Evolutionary conservation across 495 filamentous ascomycete genomes (phyloP), one percentile per base, ranked within the genome.

Genomic region (Jackrogersella multiformis): DNA sequence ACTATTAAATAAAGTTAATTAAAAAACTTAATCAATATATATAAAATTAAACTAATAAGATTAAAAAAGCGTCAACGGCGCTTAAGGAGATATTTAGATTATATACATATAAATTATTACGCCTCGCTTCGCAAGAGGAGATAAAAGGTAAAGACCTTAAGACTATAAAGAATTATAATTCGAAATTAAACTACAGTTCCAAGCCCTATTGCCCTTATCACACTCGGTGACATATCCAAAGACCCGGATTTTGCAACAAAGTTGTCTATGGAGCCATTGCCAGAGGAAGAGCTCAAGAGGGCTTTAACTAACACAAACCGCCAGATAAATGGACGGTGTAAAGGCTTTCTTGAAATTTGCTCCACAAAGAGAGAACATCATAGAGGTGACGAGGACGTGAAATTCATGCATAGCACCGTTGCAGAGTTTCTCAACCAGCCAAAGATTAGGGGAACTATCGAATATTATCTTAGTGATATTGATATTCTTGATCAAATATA

Each of bases 291-390:
- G 9, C 16, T 54, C 5, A 48, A 9, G 18, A 66, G 26, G n/a
- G 16, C 15, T n/a, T n/a, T 49, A 4, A 34, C 26, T 3, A 51
- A 16, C 2, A 38, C 62, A 0, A 52, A 39, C 0, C 58, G 59
- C 8, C 56, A 60, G 15, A 23, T 74, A 18, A 69, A 73, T 42
- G 67, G 64, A 5, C 55, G 51, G 2, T 71, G 63, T 18, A 63
- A 53, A 64, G 61, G 67, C 0, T 64, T 74, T n/a, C 55, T 73
- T 13, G 55, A 55, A 32, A 30, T 48, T 28, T 6, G 1, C 15
- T 16, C 38, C 5, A 9, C 48, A 10, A 6, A 3, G 8, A 26
- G 10, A 23, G 23, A 56, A 4, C 9, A 4, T 0, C 13, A 36
- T 46, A 13, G 4, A 30, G 44, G 46, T 0, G 48, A 48, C 2